Evolutionary conservation across 495 filamentous ascomycete species (phyloP), one percentile per base, ranked within the genome.

Genomic region (Tuber indicum): DNA sequence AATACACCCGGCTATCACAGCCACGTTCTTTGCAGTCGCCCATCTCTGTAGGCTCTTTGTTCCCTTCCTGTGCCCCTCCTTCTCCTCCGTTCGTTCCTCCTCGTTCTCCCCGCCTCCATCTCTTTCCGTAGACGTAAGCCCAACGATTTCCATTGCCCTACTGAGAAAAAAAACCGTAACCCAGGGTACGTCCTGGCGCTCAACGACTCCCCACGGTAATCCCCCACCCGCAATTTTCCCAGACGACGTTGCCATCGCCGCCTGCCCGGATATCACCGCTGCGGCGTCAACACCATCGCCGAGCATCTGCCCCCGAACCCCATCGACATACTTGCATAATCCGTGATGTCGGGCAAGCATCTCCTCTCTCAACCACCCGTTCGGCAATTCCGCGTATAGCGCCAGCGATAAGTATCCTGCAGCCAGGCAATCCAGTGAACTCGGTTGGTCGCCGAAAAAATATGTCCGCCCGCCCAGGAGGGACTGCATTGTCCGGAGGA

Each of bases 371-470:
- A 97, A 86, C 90, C 92, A 97, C 41, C 88, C 83, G 72, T 91
- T 88, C 36, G 93, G 92, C 43, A 96, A 83, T 0, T 91, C 87
- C 3, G 92, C 90, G 32, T 91, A 86, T 4, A 92, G 84, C 84
- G 92, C 91, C 66, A 98, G 84, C 12, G 89, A 87, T 66, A 98
- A 85, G 84, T 95, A 97, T 36, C 90, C 96, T 75, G 92, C 86
- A 2, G 89, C 91, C 42, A 97, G 80, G 82, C 92, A 97, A 84
- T 97, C 91, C n/a, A 93, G 84, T 72, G 87, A 90, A n/a, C 89
- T 88, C 7, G 89, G 87, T 4, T 82, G 81, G 21, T 85, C 84
- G 10, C 85, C 85, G 2, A 94, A 85, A 26, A 92, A 83, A 79
- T 86, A 91, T 19, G 78, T 72, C 52, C 72, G 74, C n/a, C 84